Conservation (phyloP, 1,284 basidiomycete species). For the Mycena sp. region DNA sequence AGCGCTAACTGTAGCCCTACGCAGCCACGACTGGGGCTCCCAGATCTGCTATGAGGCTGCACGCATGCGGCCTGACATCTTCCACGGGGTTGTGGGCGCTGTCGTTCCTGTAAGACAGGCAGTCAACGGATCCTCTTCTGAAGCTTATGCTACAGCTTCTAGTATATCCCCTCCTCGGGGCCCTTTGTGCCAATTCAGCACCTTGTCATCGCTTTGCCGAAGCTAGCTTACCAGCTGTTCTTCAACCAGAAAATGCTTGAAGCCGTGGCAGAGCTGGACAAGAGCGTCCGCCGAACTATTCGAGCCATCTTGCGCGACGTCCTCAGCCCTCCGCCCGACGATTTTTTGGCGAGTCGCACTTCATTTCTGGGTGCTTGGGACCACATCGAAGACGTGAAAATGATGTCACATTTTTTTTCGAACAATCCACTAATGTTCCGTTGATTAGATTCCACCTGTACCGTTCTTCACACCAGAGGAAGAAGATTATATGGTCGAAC, state of each 20-base stretch:
- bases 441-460: constrained; percentile 61
- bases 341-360: constrained; percentile 58
- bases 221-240: constrained; percentile 68
- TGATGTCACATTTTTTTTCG: constrained; percentile 13
- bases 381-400: constrained; percentile 53
- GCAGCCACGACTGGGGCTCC: constrained; percentile 79
- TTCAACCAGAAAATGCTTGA: constrained; percentile 59
- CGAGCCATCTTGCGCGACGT: constrained; percentile 62
- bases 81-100: constrained; percentile 67
- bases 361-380: constrained; percentile 63
- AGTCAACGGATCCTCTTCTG: constrained; percentile 9
- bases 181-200: constrained; percentile 56
- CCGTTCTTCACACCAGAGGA: constrained; percentile 66
- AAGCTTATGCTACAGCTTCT: neutral
- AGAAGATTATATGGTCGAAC: constrained; percentile 74
- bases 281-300: constrained; percentile 62
- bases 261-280: constrained; percentile 62
- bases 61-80: constrained; percentile 67
- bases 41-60: constrained; percentile 73
- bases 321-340: constrained; percentile 61
- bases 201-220: constrained; percentile 54
- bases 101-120: constrained; percentile 61
- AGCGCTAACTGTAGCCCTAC: neutral
- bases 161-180: constrained; percentile 64
- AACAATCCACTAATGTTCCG: neutral